Base-by-base conservation (phyloP, 1,139 yeast genomes). In the Candida sanyaensis region DNA sequence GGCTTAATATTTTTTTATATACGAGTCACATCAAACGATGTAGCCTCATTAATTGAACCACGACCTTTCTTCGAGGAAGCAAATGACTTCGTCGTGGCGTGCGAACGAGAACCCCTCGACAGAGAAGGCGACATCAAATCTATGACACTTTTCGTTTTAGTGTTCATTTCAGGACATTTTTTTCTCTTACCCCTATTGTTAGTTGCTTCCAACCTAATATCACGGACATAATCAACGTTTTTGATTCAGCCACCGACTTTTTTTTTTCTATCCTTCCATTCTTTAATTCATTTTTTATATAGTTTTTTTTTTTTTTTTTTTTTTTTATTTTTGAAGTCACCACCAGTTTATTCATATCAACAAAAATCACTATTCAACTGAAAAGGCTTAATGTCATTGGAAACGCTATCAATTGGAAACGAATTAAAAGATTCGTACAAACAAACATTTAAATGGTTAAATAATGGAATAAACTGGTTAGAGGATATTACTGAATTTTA, bases 401-500 rank as follows among this genome's bases (percentile, higher is more conserved):
- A 60, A 33, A 52, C 58, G 21, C 45, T 66, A 43, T 68, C 73
- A 3, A 80, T 86, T 41, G 93, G 92, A 23, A 83, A 84, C 66
- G 91, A 86, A 58, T 70, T 86, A 46, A 84, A 86, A 63, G 97
- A 92, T 65, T 83, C 90, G 12, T 92, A 76, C 74, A 86, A 87
- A 56, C 77, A 78, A 43, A 88, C 96, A 0, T 79, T 81, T 50
- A 83, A 83, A 50, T 93, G 98, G 97, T 58, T 87, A 45, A 69
- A 73, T 48, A 81, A 84, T 52, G 93, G 96, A 32, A 69, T 88
- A 50, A 77, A 77, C 47, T 92, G 95, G 87, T 71, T 92, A 23
- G 68, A 73, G 1, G 98, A 93, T 53, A 73, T 93, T 9, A 96
- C 88, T 58, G 78, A 78, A 42, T 95, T 92, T 65, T 95, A 92